Conservation (phyloP, 345 rosid species). For the Linum lewisii region DNA sequence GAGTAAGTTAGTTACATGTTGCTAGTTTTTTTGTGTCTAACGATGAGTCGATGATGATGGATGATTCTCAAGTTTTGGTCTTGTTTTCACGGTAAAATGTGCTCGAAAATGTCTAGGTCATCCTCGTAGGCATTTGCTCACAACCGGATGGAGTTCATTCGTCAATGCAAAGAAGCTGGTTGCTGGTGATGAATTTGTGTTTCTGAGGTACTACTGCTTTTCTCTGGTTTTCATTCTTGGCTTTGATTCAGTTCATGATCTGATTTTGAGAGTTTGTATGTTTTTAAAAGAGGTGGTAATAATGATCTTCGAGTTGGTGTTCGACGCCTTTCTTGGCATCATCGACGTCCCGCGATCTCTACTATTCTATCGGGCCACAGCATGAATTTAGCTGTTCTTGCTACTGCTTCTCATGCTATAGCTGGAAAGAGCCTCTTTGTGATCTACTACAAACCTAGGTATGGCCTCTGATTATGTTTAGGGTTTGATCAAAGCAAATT, state of each 20-base stretch:
- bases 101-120: conserved; percentile 65
- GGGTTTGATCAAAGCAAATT: too few species aligned
- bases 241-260: conserved; percentile 10
- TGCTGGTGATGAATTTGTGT: conserved; percentile 85
- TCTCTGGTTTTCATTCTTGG: too few species aligned
- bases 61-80: too few species aligned
- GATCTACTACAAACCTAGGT: conserved; percentile 93
- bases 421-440: conserved; percentile 56
- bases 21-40: too few species aligned
- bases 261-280: background rate
- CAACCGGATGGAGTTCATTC: conserved; percentile 96
- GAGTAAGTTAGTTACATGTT: too few species aligned
- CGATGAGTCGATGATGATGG: background rate
- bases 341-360: conserved; percentile 65
- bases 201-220: conserved; percentile 49
- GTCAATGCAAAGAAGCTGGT: conserved; percentile 80
- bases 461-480: conserved; percentile 11
- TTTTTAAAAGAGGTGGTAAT: conserved; percentile 44
- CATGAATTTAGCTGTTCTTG: conserved; percentile 95
- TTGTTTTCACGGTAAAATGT: too few species aligned
- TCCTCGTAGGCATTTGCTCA: conserved; percentile 87
- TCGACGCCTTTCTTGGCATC: conserved; percentile 60
- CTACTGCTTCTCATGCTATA: conserved; percentile 84
- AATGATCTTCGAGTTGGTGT: conserved; percentile 77
- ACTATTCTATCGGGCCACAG: conserved; percentile 89